A percentile compares a stretch with the other conserved stretches of the same genome.
Evolutionary conservation across 306 rosid genomes (phyloP).

Genomic region (Rosa multiflora): DNA sequence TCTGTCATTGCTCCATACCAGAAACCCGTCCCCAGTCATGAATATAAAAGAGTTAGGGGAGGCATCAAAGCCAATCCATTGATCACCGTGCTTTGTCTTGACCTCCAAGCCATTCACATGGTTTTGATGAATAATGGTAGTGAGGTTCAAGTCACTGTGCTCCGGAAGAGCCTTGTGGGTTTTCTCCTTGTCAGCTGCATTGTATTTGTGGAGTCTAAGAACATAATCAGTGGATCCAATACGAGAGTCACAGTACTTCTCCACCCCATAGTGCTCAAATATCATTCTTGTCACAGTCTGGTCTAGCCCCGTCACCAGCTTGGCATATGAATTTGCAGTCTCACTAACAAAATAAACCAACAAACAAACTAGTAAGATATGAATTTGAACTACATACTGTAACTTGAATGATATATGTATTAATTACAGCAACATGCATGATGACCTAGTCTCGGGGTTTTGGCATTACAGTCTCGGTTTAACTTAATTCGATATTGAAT

Average conservation of each 20-base stretch:
- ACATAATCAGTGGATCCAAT: constrained; percentile 1
- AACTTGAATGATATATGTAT: not conserved
- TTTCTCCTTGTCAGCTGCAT: not conserved
- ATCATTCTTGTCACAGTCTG: constrained; percentile 24
- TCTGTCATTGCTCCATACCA: constrained; percentile 26
- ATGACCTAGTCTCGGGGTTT: not conserved
- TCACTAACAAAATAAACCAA: constrained; percentile 4
- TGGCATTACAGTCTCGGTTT: not conserved
- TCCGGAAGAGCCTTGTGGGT: constrained; percentile 5
- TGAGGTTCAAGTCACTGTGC: constrained; percentile 16
- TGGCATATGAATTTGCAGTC: constrained; percentile 8
- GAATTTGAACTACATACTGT: not conserved
- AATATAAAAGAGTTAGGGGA: constrained; percentile 13
- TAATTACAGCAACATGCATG: not conserved
- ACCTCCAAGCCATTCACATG: constrained; percentile 23
- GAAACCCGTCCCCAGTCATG: constrained; percentile 17
- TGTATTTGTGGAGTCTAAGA: constrained; percentile 2
- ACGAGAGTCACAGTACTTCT: not conserved
- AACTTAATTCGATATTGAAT: not conserved
- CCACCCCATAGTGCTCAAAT: constrained; percentile 20
- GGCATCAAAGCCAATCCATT: constrained; percentile 20
- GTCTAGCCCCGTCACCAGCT: constrained; percentile 7
- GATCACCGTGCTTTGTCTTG: constrained; percentile 12
- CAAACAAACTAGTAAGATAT: not conserved
- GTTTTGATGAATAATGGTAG: constrained; percentile 19